Percentiles rank a stretch among this genome's conserved stretches.
These are phyloP conservation scores for Mrakia frigida DNA, from an alignment of 768 basidiomycete genomes.

Conservation along the genomic window DNA sequence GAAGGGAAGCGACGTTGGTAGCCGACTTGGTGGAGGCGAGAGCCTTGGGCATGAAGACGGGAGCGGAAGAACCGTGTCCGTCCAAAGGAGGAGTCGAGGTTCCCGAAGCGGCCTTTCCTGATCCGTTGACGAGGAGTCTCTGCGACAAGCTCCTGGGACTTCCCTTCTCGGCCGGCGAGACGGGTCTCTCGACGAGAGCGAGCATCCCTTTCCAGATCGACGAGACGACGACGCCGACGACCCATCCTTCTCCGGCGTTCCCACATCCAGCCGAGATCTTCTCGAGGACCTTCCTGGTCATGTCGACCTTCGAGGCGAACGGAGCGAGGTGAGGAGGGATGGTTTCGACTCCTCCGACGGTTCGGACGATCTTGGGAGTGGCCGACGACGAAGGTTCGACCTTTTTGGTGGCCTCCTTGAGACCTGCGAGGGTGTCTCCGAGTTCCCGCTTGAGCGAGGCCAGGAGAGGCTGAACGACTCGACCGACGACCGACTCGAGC, in stretches of 20 bases:
- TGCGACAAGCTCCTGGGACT: neutral
- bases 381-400: neutral
- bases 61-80: neutral
- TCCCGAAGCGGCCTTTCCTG: slow-evolving; percentile 1
- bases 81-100: neutral
- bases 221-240: slow-evolving; percentile 26
- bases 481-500: slow-evolving; percentile 28
- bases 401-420: slow-evolving; percentile 13
- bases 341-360: neutral
- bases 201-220: slow-evolving; percentile 31
- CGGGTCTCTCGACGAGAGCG: slow-evolving; percentile 26
- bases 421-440: slow-evolving; percentile 4
- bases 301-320: slow-evolving; percentile 24
- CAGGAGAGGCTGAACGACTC: slow-evolving; percentile 31
- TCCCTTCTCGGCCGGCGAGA: neutral
- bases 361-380: slow-evolving; percentile 2
- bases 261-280: slow-evolving; percentile 19
- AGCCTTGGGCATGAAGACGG: slow-evolving; percentile 11
- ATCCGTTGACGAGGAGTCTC: neutral
- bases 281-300: slow-evolving; percentile 17
- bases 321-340: slow-evolving; percentile 13
- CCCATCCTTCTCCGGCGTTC: slow-evolving; percentile 29
- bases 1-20: slow-evolving; percentile 18
- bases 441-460: slow-evolving; percentile 29
- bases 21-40: slow-evolving; percentile 1